Evolutionary conservation across 106 monocot species (phyloP), one percentile per base, ranked within the genome.

Genomic region (Cymbidium sinense): DNA sequence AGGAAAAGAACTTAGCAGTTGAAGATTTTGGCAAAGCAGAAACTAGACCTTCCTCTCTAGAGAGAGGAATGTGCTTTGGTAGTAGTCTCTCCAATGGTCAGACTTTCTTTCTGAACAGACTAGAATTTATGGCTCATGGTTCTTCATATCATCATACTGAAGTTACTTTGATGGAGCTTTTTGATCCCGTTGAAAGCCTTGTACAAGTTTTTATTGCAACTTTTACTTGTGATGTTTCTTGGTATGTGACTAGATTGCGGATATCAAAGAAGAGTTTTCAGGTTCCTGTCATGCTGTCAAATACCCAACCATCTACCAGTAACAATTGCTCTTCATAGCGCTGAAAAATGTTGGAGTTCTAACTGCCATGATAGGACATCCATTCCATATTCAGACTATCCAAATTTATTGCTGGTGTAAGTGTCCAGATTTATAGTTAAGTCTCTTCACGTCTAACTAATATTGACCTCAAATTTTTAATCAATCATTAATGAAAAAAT

Each of bases 141-240:
- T 15, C 35, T 23, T 21, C 75, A 8, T 77, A 78, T 54, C 47
- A 77, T 34, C 39, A 35, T 11, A 70, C 21, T 54, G 81, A 79
- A 29, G 81, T 90, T 73, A 86, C 89, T 7, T 86, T 95, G 80
- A 88, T 79, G 27, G 88, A 95, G 78, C 92, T 95, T 80, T 72
- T 95, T 77, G 80, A 95, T 80, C 95, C 95, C 31, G 61, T 89
- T 21, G 81, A 74, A 77, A 83, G 67, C n/a, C 84, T 95, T 17
- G 27, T 47, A 0, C 47, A 47, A 47, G 47, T 47, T 47, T 47
- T 47, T 47, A 47, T 47, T 75, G 20, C 89, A 85, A 95, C 95
- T 67, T 95, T 95, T 71, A 92, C 95, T 25, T 86, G 83, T 35
- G 92, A 95, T 85, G 75, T 92, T 55, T 77, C 88, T 78, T 95